phyloP scores from a whole-genome alignment of 2,329 filamentous ascomycete species.

The Whalleya microplaca region DNA sequence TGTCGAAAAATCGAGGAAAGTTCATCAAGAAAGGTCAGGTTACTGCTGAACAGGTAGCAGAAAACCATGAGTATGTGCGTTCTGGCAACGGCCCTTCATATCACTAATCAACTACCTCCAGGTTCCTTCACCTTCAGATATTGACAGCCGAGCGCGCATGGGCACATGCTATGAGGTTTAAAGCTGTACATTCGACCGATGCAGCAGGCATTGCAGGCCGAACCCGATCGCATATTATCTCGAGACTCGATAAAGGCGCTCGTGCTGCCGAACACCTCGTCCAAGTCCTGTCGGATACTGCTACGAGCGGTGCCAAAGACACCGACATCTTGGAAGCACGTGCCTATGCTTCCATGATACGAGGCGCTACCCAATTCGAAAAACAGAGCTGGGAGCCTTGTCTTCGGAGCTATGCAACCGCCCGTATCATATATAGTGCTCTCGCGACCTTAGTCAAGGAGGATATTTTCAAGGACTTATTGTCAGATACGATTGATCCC shows the following conservation, averaged over 20 bases:
- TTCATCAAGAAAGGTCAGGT: slow-evolving; percentile 72
- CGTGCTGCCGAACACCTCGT: slow-evolving; percentile 71
- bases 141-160: slow-evolving; percentile 89
- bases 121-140: slow-evolving; percentile 77
- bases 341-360: slow-evolving; percentile 79
- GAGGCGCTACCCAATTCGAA: slow-evolving; percentile 81
- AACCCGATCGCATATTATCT: slow-evolving; percentile 85
- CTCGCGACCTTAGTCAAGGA: slow-evolving; percentile 67
- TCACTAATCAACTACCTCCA: slow-evolving; percentile 43
- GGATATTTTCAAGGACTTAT: slow-evolving; percentile 83
- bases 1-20: slow-evolving; percentile 85
- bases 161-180: slow-evolving; percentile 96
- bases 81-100: not conserved
- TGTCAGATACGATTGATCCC: slow-evolving; percentile 86
- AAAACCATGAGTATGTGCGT: slow-evolving; percentile 72
- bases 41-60: slow-evolving; percentile 74
- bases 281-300: slow-evolving; percentile 64
- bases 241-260: slow-evolving; percentile 80
- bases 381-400: slow-evolving; percentile 84
- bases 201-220: slow-evolving; percentile 78
- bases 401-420: slow-evolving; percentile 73
- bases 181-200: slow-evolving; percentile 78
- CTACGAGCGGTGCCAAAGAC: slow-evolving; percentile 66
- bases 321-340: slow-evolving; percentile 81
- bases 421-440: slow-evolving; percentile 81